Evolutionary conservation across 2,329 filamentous ascomycete genomes (phyloP).

Genomic region (Kalaharituber pfeilii): DNA sequence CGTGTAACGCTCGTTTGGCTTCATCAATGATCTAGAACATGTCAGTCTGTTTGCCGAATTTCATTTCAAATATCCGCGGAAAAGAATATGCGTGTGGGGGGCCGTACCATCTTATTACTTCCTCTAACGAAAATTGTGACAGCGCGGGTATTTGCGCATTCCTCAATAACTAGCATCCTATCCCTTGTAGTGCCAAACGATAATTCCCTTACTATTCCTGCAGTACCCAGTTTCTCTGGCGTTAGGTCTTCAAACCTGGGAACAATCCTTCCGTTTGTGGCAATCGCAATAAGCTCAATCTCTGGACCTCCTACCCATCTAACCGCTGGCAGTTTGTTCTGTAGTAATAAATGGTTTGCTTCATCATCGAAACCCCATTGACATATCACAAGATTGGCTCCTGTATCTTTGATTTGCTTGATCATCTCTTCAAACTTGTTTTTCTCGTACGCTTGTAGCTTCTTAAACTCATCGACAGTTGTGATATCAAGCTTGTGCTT

Average conservation of each 20-base stretch:
- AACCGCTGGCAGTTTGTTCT: slow-evolving; percentile 89
- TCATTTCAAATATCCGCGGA: not conserved
- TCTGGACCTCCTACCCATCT: slow-evolving; percentile 96
- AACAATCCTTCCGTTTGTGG: slow-evolving; percentile 93
- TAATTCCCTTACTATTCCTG: slow-evolving; percentile 85
- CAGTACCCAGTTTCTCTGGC: slow-evolving; percentile 73
- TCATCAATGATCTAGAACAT: slow-evolving; percentile 76
- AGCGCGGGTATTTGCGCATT: slow-evolving; percentile 92
- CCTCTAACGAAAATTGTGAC: slow-evolving; percentile 93
- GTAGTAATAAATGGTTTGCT: slow-evolving; percentile 89
- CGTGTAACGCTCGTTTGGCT: slow-evolving; percentile 90
- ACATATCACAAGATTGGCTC: slow-evolving; percentile 93
- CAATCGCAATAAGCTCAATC: slow-evolving; percentile 96
- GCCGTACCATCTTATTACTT: slow-evolving; percentile 90
- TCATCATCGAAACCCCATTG: slow-evolving; percentile 99
- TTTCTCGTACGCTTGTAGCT: slow-evolving; percentile 85
- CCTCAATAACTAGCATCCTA: slow-evolving; percentile 99
- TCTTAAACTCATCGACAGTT: slow-evolving; percentile 94
- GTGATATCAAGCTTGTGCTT: slow-evolving; percentile 99
- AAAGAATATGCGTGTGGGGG: slow-evolving; percentile 7
- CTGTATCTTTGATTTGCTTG: slow-evolving; percentile 89
- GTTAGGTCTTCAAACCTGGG: slow-evolving; percentile 91
- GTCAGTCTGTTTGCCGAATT: not conserved
- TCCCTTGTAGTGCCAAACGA: slow-evolving; percentile 92
- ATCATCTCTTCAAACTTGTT: slow-evolving; percentile 99